These are phyloP conservation scores for Pythium periplocum DNA, from an alignment of 352 stramenopile species.

Conservation along the genomic window DNA sequence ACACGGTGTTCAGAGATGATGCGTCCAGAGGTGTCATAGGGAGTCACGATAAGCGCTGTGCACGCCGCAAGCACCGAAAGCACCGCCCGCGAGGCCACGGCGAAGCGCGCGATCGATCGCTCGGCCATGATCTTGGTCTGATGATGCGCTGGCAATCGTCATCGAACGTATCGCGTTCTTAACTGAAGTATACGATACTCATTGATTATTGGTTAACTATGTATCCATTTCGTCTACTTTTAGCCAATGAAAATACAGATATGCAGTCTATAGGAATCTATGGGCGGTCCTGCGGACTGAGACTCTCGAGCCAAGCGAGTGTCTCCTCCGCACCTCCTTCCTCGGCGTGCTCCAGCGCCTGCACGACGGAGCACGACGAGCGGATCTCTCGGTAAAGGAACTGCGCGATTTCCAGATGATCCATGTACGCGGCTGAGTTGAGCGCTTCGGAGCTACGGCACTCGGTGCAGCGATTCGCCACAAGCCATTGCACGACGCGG, in stretches of 20 bases:
- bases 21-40: slow-evolving; percentile 68
- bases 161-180: too few species aligned
- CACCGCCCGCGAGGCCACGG: slow-evolving; percentile 33
- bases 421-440: slow-evolving; percentile 69
- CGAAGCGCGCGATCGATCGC: slow-evolving; percentile 35
- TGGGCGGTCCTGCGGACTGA: slow-evolving; percentile 14
- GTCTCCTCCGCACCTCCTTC: slow-evolving; percentile 61
- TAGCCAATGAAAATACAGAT: slow-evolving; percentile 26
- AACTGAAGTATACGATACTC: too few species aligned
- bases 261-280: neutral
- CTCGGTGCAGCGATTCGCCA: slow-evolving; percentile 36
- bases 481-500: slow-evolving; percentile 53
- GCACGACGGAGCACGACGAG: slow-evolving; percentile 38
- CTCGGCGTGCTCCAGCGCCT: slow-evolving; percentile 55
- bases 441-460: slow-evolving; percentile 49
- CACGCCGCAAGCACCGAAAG: slow-evolving; percentile 40
- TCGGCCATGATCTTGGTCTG: too few species aligned
- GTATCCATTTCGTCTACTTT: neutral
- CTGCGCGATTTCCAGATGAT: slow-evolving; percentile 51
- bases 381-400: slow-evolving; percentile 42
- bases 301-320: slow-evolving; percentile 45
- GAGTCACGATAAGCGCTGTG: slow-evolving; percentile 42
- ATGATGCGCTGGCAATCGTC: too few species aligned
- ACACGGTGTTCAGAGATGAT: slow-evolving; percentile 15
- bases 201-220: too few species aligned